These are phyloP conservation scores for Geotrichum siamense DNA, from an alignment of 1,139 yeast genomes.

Conservation along the genomic window DNA sequence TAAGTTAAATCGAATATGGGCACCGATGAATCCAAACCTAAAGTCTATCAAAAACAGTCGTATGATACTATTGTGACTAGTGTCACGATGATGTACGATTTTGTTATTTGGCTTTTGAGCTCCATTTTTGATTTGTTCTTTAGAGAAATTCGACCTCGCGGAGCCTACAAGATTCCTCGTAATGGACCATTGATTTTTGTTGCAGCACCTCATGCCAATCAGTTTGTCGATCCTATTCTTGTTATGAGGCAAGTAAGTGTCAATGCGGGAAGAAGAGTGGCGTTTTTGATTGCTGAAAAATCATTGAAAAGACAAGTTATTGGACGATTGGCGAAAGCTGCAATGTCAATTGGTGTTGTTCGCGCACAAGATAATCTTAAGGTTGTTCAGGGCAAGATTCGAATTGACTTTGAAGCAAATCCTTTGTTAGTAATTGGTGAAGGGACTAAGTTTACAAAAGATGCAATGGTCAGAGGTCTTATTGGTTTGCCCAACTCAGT, in stretches of 20 bases:
- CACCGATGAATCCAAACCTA: no score
- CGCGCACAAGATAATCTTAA: conserved; percentile 81
- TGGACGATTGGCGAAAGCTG: conserved; percentile 68
- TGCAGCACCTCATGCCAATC: conserved; percentile 97
- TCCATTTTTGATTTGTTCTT: conserved; percentile 57
- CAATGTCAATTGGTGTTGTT: conserved; percentile 80
- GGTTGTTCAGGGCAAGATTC: conserved; percentile 54
- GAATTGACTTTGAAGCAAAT: conserved; percentile 38
- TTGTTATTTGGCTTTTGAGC: conserved; percentile 34
- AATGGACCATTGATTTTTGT: conserved; percentile 87
- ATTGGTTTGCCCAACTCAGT: conserved; percentile 71
- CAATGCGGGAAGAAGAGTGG: conserved; percentile 65
- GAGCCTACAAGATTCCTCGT: conserved; percentile 80
- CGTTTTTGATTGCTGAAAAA: conserved; percentile 81
- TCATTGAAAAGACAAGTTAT: conserved; percentile 62
- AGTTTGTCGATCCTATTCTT: conserved; percentile 85
- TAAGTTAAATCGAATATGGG: no score
- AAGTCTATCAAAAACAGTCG: conserved; percentile 14
- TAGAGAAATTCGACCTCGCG: conserved; percentile 83
- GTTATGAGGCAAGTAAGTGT: conserved; percentile 74
- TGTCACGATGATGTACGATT: conserved; percentile 32
- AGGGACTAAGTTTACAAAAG: conserved; percentile 60
- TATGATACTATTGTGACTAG: conserved; percentile 21
- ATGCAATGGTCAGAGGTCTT: conserved; percentile 61
- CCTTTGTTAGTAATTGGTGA: conserved; percentile 52